A percentile compares a stretch with the other conserved stretches of the same genome.
Conservation (phyloP, 2,329 filamentous ascomycete species). For the Claviceps sp. region DNA sequence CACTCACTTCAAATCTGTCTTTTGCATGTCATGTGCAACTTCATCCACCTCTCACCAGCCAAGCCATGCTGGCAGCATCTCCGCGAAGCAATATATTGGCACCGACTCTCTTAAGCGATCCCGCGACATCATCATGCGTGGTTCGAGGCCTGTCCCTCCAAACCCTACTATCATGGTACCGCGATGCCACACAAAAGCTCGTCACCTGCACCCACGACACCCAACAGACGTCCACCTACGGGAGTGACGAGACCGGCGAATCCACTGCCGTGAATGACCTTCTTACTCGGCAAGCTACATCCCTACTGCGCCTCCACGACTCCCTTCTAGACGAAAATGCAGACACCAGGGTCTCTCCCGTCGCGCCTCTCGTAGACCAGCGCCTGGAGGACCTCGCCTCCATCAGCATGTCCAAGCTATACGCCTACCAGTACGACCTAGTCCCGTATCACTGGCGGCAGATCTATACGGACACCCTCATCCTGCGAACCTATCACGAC, state of each 20-base stretch:
- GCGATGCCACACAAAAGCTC: constrained; percentile 11
- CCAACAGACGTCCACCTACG: background rate
- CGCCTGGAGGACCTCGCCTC: constrained; percentile 43
- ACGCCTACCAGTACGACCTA: constrained; percentile 53
- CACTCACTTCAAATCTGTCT: too few relatives aligned
- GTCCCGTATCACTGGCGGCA: constrained; percentile 56
- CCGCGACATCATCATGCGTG: background rate
- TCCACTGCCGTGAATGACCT: constrained; percentile 14
- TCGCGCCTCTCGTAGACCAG: constrained; percentile 19
- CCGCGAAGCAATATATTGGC: background rate
- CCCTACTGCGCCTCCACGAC: constrained; percentile 13
- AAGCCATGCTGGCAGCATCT: background rate
- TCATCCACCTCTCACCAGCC: background rate
- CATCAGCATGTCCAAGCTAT: constrained; percentile 52
- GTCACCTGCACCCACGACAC: background rate
- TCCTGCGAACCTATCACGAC: constrained; percentile 43
- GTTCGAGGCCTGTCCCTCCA: background rate
- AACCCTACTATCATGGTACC: constrained; percentile 12
- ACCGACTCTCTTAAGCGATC: background rate
- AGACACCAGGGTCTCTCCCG: background rate
- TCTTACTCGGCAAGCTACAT: constrained; percentile 16
- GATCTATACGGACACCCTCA: constrained; percentile 56
- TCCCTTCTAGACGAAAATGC: background rate
- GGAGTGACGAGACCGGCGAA: background rate
- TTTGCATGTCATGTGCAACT: too few relatives aligned